phyloP scores from a whole-genome alignment of 2,329 filamentous ascomycete genomes.

The Ustilaginoidea virens region DNA sequence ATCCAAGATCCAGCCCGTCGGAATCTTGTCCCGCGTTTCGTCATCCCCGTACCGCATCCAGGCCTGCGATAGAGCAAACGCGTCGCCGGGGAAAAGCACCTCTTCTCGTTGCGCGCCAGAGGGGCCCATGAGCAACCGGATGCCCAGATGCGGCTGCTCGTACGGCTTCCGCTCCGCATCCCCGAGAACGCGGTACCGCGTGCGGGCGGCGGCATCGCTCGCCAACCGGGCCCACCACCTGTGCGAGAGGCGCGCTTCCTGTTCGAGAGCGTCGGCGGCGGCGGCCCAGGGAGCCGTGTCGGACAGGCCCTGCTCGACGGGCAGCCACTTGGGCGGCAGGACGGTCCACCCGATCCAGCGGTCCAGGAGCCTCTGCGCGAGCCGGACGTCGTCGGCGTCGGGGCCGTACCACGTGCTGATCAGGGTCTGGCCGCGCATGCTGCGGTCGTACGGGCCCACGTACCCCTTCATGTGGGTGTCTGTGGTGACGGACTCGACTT shows the following conservation, averaged over 20 bases:
- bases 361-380: conserved; percentile 21
- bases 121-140: conserved; percentile 20
- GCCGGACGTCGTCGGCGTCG: conserved; percentile 17
- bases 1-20: conserved; percentile 37
- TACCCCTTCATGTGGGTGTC: conserved; percentile 18
- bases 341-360: conserved; percentile 26
- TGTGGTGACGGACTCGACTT: conserved; percentile 17
- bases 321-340: conserved; percentile 20
- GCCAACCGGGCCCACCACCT: conserved; percentile 13
- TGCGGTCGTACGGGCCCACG: conserved; percentile 19
- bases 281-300: conserved; percentile 25
- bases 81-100: conserved; percentile 12
- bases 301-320: conserved; percentile 12
- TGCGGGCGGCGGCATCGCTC: not conserved
- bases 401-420: conserved; percentile 28
- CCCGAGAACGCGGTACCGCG: not conserved
- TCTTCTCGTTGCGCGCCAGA: conserved; percentile 15
- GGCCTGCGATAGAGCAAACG: conserved; percentile 12
- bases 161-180: conserved; percentile 15
- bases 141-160: conserved; percentile 10
- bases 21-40: conserved; percentile 9
- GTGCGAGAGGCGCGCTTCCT: conserved; percentile 17
- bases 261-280: conserved; percentile 16
- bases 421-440: conserved; percentile 17
- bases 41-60: conserved; percentile 16